These are phyloP conservation scores for Diddensiella transvaalensis DNA, from an alignment of 805 yeast species.

Conservation along the genomic window DNA sequence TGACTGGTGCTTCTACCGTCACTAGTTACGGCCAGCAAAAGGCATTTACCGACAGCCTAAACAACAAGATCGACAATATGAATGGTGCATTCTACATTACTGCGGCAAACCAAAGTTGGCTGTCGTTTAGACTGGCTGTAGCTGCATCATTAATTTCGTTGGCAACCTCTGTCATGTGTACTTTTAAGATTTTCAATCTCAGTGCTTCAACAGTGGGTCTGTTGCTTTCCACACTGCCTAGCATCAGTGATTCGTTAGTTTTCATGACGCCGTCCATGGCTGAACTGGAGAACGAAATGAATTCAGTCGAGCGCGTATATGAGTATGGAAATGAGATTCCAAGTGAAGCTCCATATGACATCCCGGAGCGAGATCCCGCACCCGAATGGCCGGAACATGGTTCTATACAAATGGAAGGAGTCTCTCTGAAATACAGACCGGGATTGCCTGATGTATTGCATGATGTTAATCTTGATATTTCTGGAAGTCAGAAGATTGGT, in stretches of 20 bases:
- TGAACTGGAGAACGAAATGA: slow-evolving; percentile 70
- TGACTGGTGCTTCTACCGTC: slow-evolving; percentile 63
- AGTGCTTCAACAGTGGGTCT: slow-evolving; percentile 62
- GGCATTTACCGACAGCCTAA: slow-evolving; percentile 47
- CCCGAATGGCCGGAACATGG: slow-evolving; percentile 66
- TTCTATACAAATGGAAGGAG: slow-evolving; percentile 51
- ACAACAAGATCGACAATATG: slow-evolving; percentile 49
- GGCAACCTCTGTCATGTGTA: slow-evolving; percentile 55
- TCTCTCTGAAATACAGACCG: slow-evolving; percentile 58
- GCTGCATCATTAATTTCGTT: slow-evolving; percentile 49
- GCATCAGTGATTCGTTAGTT: slow-evolving; percentile 53
- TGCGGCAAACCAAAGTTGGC: slow-evolving; percentile 68
- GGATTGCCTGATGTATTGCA: slow-evolving; percentile 64
- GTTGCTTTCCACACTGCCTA: slow-evolving; percentile 55
- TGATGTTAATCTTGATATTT: slow-evolving; percentile 46
- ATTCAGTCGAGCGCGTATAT: slow-evolving; percentile 60
- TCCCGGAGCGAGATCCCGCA: slow-evolving; percentile 35
- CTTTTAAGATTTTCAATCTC: slow-evolving; percentile 53
- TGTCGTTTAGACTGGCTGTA: slow-evolving; percentile 55
- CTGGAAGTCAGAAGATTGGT: slow-evolving; percentile 70
- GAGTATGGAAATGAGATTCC: slow-evolving; percentile 57
- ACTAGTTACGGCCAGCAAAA: slow-evolving; percentile 48
- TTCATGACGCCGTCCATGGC: slow-evolving; percentile 74
- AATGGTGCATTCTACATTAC: slow-evolving; percentile 63
- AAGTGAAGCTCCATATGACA: slow-evolving; percentile 51